Base-by-base conservation (phyloP, 768 basidiomycete genomes). In the Strobilomyces dryophilus region DNA sequence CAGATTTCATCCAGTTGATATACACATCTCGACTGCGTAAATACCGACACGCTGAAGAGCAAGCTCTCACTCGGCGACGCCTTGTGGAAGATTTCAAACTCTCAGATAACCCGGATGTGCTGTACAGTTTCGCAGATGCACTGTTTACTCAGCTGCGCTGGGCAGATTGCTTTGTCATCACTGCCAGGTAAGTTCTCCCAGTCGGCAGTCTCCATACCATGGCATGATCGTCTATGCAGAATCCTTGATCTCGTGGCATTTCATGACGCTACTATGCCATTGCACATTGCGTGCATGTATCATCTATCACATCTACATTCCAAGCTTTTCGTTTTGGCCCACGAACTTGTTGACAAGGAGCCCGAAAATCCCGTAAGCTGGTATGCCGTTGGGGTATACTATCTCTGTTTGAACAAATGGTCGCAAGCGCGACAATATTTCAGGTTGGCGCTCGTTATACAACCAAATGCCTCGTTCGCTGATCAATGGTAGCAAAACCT, bases 311-410 rank as follows among this genome's bases (percentile, higher is more conserved):
- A 95, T 67, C 74, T 98, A 11, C 90, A 95, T 61, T 94, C 95
- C 3, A 87, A 88, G 61, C 81, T 99, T 7, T 99, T 98, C 73
- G 87, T 99, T 57, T 79, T 98, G 36, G 97, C 97, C 0, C 97
- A 98, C 63, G 92, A 97, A 65, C 81, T 99, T 67, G 94, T 98
- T 17, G 92, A 98, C 50, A 83, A 83, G 44, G 95, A 98, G 65
- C 95, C 97, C 0, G 91, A 94, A 64, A 87, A 90, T 40, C 85
- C 93, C 1, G 81, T 92, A 49, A 95, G 92, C 61, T 99, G 97
- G 97, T 99, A 98, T 70, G 92, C 97, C 5, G 97, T 98, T 21
- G 97, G 95, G 0, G 84, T 98, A 20, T 99, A 95, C 90, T 98
- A 99, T 71, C 80, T 95, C 51, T 81, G 85, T 31, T 83, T 84